Percentiles rank a stretch among this genome's conserved stretches.
These are phyloP conservation scores for Emericellopsis atlantica DNA, from an alignment of 2,329 filamentous ascomycete genomes.

Conservation along the genomic window DNA sequence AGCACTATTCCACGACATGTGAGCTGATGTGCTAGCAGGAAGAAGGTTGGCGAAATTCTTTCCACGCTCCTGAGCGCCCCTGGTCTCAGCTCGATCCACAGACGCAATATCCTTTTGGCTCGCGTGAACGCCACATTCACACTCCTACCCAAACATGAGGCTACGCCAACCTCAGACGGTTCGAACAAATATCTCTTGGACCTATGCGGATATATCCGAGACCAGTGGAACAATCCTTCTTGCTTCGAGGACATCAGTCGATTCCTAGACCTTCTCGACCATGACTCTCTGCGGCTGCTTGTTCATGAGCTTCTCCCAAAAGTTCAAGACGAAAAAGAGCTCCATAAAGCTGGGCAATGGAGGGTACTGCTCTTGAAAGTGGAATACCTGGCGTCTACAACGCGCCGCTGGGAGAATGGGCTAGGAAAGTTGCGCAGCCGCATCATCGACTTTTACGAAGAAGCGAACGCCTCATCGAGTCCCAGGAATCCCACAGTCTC, in stretches of 20 bases:
- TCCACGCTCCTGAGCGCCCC: constrained; percentile 9
- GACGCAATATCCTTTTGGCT: constrained; percentile 23
- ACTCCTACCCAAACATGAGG: constrained; percentile 13
- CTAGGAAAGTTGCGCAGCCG: no score
- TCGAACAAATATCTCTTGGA: no score
- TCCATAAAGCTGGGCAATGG: constrained; percentile 10
- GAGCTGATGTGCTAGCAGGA: constrained; percentile 7
- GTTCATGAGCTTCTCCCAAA: constrained; percentile 13
- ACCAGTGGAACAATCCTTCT: constrained; percentile 20
- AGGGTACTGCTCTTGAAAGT: constrained; percentile 26
- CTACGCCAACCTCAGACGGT: no score
- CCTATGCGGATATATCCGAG: constrained; percentile 16
- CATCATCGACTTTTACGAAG: constrained; percentile 1
- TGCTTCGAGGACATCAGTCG: constrained; percentile 34
- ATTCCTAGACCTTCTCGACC: constrained; percentile 27
- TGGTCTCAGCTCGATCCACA: constrained; percentile 21
- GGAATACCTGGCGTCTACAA: constrained; percentile 25
- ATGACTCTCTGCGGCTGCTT: constrained; percentile 25
- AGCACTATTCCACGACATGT: not conserved
- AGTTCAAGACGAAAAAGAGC: constrained; percentile 12
- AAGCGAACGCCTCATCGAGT: constrained; percentile 3
- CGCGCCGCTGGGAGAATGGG: constrained; percentile 4
- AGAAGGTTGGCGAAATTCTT: constrained; percentile 16
- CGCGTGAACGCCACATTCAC: constrained; percentile 23
- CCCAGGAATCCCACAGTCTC: constrained; percentile 7